A percentile compares a stretch with the other conserved stretches of the same genome.
Evolutionary conservation across 106 monocot genomes (phyloP).

Genomic region (Posidonia australis): DNA sequence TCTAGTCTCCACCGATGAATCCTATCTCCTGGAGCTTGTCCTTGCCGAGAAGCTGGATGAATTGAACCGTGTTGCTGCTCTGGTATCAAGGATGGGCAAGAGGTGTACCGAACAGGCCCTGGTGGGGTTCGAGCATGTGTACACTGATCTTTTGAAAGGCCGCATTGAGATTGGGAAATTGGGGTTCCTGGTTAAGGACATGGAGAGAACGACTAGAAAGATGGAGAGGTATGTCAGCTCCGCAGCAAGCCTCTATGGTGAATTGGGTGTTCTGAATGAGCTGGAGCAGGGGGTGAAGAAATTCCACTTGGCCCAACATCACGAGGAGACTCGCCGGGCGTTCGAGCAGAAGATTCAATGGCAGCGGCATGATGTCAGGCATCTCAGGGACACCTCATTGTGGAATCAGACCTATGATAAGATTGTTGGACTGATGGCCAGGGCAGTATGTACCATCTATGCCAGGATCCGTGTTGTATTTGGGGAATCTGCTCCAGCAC

Average conservation of each 20-base stretch:
- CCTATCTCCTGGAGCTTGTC: constrained; percentile 46
- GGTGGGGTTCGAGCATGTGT: constrained; percentile 85
- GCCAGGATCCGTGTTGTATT: constrained; percentile 48
- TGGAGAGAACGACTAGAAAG: constrained; percentile 40
- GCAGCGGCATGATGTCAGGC: constrained; percentile 50
- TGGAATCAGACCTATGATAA: constrained; percentile 79
- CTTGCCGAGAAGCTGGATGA: constrained; percentile 78
- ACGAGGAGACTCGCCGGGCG: constrained; percentile 39
- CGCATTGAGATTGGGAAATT: constrained; percentile 23
- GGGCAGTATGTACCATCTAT: constrained; percentile 61
- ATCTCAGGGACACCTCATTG: constrained; percentile 54
- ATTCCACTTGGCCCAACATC: constrained; percentile 18
- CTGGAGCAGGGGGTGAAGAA: constrained; percentile 78
- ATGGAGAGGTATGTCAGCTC: constrained; percentile 63
- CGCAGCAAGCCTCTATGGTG: constrained; percentile 58
- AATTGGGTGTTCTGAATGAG: constrained; percentile 55
- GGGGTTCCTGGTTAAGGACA: constrained; percentile 26
- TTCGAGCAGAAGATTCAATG: constrained; percentile 77
- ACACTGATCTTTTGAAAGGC: constrained; percentile 59
- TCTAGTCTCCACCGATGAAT: constrained; percentile 45
- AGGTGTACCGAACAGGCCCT: constrained; percentile 59
- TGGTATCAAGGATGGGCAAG: constrained; percentile 62
- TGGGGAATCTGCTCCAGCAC: constrained; percentile 20
- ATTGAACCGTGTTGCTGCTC: constrained; percentile 73
- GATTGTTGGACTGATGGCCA: constrained; percentile 54